These are phyloP conservation scores for Spatholobus suberectus DNA, from an alignment of 306 rosid species.

Conservation along the genomic window DNA sequence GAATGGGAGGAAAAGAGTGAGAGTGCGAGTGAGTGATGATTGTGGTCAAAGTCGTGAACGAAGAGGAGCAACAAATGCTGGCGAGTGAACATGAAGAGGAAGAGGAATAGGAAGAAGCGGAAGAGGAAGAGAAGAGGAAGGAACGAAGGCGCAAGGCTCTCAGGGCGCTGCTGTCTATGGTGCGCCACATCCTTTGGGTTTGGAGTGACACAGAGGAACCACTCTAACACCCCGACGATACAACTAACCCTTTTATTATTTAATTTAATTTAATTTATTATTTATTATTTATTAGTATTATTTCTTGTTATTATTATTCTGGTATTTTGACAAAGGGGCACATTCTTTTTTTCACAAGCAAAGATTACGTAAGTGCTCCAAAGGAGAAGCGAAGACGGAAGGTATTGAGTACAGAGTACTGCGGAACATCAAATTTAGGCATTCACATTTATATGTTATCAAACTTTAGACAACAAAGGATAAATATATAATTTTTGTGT, in stretches of 20 bases:
- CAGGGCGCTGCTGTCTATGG: conserved; percentile 29
- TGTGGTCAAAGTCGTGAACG: conserved; percentile 40
- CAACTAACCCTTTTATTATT: background rate
- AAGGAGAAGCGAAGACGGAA: no score
- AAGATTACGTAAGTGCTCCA: no score
- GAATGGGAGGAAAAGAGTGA: background rate
- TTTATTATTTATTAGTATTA: background rate
- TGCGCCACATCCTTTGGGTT: conserved; percentile 37
- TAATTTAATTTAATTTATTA: no score
- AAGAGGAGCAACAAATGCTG: background rate
- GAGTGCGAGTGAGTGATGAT: conserved; percentile 37
- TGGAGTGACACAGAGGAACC: background rate
- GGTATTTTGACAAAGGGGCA: no score
- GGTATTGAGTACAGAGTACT: no score
- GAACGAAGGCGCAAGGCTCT: conserved; percentile 42
- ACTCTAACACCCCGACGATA: background rate
- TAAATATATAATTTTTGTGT: no score
- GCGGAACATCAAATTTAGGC: no score
- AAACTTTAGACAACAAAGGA: no score
- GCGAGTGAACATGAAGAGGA: background rate
- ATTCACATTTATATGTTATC: no score
- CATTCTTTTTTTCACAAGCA: no score
- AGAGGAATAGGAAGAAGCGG: background rate
- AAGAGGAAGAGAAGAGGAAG: conserved; percentile 18
- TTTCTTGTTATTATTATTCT: no score